A percentile compares a stretch with the other conserved stretches of the same genome.
Conservation (phyloP, 2,329 filamentous ascomycete genomes). For the Pseudogymnoascus sp. region DNA sequence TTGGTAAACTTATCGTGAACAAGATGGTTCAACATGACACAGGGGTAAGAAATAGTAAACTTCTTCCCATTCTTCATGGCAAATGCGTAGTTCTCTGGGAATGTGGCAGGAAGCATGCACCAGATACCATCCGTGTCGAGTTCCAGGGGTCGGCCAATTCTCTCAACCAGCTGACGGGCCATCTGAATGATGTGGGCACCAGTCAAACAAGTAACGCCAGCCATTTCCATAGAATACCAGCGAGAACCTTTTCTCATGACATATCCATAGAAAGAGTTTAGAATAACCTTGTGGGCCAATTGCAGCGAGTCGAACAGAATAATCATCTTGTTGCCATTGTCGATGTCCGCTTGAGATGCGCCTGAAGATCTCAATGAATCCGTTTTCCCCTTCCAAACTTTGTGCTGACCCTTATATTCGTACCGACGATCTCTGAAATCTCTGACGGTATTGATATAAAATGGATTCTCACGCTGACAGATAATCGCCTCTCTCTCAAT, state of each 20-base stretch:
- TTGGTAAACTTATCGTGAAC: slow-evolving; percentile 95
- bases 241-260: slow-evolving; percentile 98
- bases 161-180: slow-evolving; percentile 85
- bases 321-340: slow-evolving; percentile 98
- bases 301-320: slow-evolving; percentile 92
- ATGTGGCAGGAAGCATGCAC: slow-evolving; percentile 95
- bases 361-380: slow-evolving; percentile 77
- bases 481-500: slow-evolving; percentile 95
- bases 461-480: slow-evolving; percentile 94
- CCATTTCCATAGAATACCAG: slow-evolving; percentile 99
- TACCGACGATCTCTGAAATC: slow-evolving; percentile 96
- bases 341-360: slow-evolving; percentile 66
- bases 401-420: slow-evolving; percentile 96
- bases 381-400: slow-evolving; percentile 97
- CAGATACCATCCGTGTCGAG: slow-evolving; percentile 98
- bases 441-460: slow-evolving; percentile 93
- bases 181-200: slow-evolving; percentile 96
- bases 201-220: slow-evolving; percentile 93
- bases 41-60: slow-evolving; percentile 90
- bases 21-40: slow-evolving; percentile 97
- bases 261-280: slow-evolving; percentile 98
- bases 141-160: slow-evolving; percentile 85
- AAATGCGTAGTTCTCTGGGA: slow-evolving; percentile 94
- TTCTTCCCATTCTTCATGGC: slow-evolving; percentile 96
- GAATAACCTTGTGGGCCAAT: slow-evolving; percentile 94